phyloP scores from a whole-genome alignment of 306 rosid genomes.

The Rosa rugosa region DNA sequence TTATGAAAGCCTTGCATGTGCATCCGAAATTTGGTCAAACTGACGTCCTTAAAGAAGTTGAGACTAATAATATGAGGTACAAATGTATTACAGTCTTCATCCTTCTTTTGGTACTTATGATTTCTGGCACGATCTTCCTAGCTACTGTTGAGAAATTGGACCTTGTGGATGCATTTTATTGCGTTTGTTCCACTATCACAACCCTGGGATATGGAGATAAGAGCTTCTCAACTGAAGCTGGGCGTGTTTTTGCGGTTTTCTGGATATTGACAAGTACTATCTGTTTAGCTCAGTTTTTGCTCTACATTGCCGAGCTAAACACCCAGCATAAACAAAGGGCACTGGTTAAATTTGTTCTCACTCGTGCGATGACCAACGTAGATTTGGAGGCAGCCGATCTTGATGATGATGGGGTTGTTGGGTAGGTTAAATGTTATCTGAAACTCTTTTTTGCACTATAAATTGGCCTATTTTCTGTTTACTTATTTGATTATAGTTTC shows the following conservation, averaged over 20 bases:
- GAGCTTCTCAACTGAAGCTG: slow-evolving; percentile 72
- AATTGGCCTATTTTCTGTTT: not conserved
- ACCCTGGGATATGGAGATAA: slow-evolving; percentile 68
- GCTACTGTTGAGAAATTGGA: slow-evolving; percentile 32
- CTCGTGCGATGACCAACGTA: slow-evolving; percentile 39
- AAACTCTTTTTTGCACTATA: not conserved
- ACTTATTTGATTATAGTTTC: not conserved
- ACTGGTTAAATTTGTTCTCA: slow-evolving; percentile 64
- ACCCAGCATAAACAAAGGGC: slow-evolving; percentile 62
- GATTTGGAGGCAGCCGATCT: slow-evolving; percentile 93
- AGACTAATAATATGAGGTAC: slow-evolving; percentile 30
- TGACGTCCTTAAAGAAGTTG: slow-evolving; percentile 24
- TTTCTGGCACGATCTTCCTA: slow-evolving; percentile 39
- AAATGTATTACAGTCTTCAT: slow-evolving; percentile 40
- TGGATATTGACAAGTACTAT: slow-evolving; percentile 77
- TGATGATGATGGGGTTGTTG: slow-evolving; percentile 60
- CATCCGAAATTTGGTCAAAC: not conserved
- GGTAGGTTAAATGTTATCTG: slow-evolving; percentile 46
- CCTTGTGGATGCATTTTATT: slow-evolving; percentile 52
- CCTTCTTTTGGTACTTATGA: slow-evolving; percentile 34
- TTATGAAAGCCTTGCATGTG: slow-evolving; percentile 31
- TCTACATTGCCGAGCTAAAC: slow-evolving; percentile 68
- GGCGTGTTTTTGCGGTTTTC: slow-evolving; percentile 75
- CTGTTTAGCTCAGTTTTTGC: slow-evolving; percentile 72
- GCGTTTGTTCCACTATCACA: slow-evolving; percentile 53